These are phyloP conservation scores for Clonostachys rosea DNA, from an alignment of 2,329 filamentous ascomycete species.

Conservation along the genomic window DNA sequence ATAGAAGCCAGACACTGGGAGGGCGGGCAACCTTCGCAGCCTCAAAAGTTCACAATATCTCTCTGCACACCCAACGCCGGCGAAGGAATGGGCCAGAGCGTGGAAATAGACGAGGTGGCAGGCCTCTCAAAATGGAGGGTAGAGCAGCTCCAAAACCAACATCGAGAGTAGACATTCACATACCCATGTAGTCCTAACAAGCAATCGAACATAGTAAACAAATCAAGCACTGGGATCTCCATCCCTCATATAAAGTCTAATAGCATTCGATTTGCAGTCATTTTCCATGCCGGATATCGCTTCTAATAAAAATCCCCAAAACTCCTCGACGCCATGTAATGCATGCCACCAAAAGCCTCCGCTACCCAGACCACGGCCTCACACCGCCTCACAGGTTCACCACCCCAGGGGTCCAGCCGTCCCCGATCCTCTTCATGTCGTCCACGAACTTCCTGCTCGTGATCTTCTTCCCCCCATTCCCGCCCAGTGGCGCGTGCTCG, in stretches of 20 bases:
- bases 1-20: slow-evolving; percentile 66
- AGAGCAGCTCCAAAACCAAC: slow-evolving; percentile 19
- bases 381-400: slow-evolving; percentile 42
- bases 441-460: slow-evolving; percentile 74
- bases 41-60: slow-evolving; percentile 4
- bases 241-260: no score
- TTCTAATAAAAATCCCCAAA: no score
- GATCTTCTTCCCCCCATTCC: slow-evolving; percentile 62
- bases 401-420: slow-evolving; percentile 75
- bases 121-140: slow-evolving; percentile 31
- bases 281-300: no score
- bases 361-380: no score
- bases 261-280: no score
- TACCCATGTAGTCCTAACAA: no score
- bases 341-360: no score
- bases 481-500: slow-evolving; percentile 61
- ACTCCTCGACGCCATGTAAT: no score
- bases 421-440: slow-evolving; percentile 82
- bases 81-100: slow-evolving; percentile 24
- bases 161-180: neutral
- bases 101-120: slow-evolving; percentile 28
- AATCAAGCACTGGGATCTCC: no score
- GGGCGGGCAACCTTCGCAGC: slow-evolving; percentile 19
- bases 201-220: no score
- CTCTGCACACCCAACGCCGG: neutral